Conservation (phyloP, 768 basidiomycete species). For the Phylloporus arenicola region DNA sequence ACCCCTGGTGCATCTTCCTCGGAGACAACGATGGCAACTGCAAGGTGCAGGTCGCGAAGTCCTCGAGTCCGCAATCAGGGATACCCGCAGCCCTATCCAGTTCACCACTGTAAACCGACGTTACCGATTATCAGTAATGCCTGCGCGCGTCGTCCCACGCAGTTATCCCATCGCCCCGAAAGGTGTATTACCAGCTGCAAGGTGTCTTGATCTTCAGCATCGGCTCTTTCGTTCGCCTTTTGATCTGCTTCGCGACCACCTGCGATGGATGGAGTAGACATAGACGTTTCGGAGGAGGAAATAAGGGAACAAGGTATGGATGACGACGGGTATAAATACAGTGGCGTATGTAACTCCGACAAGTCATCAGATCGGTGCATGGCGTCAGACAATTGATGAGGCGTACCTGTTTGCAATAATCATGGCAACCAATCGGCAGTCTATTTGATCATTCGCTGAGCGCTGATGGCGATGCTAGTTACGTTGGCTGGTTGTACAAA, state of each 20-base stretch:
- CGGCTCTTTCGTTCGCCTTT: conserved; percentile 21
- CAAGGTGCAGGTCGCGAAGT: conserved; percentile 5
- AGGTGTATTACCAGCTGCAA: conserved; percentile 51
- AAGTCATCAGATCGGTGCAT: too few species aligned
- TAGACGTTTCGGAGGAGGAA: conserved; percentile 1
- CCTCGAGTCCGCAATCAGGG: conserved; percentile 40
- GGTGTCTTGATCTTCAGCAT: conserved; percentile 40
- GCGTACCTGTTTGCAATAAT: too few species aligned
- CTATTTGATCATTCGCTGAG: too few species aligned
- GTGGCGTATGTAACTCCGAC: conserved; percentile 23
- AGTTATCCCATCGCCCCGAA: conserved; percentile 27
- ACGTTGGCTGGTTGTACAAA: too few species aligned
- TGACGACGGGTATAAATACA: conserved; percentile 28
- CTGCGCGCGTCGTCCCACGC: conserved; percentile 27
- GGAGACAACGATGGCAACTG: conserved; percentile 1
- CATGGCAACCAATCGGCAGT: too few species aligned
- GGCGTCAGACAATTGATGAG: too few species aligned
- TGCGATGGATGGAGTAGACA: conserved; percentile 19
- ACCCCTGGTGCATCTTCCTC: conserved; percentile 46
- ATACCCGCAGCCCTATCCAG: conserved; percentile 91
- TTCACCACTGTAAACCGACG: conserved; percentile 59
- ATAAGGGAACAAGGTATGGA: neutral
- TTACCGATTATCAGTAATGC: conserved; percentile 56
- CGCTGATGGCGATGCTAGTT: too few species aligned
- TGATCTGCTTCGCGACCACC: conserved; percentile 11